phyloP scores from a whole-genome alignment of 2,329 filamentous ascomycete species.

The Chalara sp. region DNA sequence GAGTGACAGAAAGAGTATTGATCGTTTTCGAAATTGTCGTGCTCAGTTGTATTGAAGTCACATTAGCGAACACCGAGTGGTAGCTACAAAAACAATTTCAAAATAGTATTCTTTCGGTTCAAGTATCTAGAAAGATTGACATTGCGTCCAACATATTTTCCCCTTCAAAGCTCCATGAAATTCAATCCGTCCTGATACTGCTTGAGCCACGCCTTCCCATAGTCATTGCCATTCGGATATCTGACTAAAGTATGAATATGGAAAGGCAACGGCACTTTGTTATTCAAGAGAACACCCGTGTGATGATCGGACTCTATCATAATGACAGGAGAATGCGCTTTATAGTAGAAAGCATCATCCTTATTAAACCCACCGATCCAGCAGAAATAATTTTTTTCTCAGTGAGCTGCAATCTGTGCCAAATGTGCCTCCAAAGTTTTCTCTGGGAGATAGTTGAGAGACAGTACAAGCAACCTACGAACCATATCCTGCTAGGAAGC shows the following conservation, averaged over 20 bases:
- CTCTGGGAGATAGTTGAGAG: conserved; percentile 60
- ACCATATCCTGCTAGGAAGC: conserved; percentile 45
- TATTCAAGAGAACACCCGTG: conserved; percentile 70
- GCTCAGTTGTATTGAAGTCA: too few species aligned
- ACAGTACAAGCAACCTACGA: conserved; percentile 54
- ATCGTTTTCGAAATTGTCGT: too few species aligned
- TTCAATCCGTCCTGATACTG: neutral
- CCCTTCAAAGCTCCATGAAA: too few species aligned
- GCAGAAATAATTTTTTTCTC: conserved; percentile 68
- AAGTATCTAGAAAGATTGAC: too few species aligned
- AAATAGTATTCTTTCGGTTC: too few species aligned
- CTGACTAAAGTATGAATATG: conserved; percentile 71
- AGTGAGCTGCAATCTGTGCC: conserved; percentile 44
- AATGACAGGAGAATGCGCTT: conserved; percentile 69
- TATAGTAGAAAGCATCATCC: conserved; percentile 68
- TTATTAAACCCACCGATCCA: conserved; percentile 70
- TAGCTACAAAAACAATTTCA: too few species aligned
- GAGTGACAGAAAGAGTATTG: too few species aligned
- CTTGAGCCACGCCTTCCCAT: conserved; percentile 41
- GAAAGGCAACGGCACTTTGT: conserved; percentile 67
- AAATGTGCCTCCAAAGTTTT: conserved; percentile 48
- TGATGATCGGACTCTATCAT: conserved; percentile 76
- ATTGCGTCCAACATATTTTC: too few species aligned
- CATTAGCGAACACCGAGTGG: too few species aligned
- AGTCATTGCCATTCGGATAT: conserved; percentile 70